Conservation (phyloP, 2,329 filamentous ascomycete genomes). For the Pezicula neosporulosa region DNA sequence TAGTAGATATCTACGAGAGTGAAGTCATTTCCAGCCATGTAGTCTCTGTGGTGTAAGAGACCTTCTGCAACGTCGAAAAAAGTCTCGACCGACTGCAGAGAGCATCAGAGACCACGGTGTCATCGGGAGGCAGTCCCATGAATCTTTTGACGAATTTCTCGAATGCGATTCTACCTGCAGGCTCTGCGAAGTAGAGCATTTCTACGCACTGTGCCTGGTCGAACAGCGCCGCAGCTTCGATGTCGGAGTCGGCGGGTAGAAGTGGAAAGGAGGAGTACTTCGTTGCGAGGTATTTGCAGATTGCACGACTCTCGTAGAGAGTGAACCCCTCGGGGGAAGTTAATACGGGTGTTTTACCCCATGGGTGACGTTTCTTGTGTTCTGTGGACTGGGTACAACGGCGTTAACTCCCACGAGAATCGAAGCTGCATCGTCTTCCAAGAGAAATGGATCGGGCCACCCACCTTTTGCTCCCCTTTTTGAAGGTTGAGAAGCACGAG, state of each 20-base stretch:
- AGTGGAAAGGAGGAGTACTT: constrained; percentile 43
- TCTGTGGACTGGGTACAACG: constrained; percentile 30
- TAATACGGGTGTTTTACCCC: constrained; percentile 38
- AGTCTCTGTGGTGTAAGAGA: constrained; percentile 34
- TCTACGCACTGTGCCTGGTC: constrained; percentile 40
- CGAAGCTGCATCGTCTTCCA: constrained; percentile 14
- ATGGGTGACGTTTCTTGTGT: constrained; percentile 27
- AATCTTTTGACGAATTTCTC: constrained; percentile 43
- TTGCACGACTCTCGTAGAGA: constrained; percentile 43
- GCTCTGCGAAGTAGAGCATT: constrained; percentile 39
- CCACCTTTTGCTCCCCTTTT: constrained; percentile 39
- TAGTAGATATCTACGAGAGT: constrained; percentile 45
- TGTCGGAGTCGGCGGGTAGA: constrained; percentile 34
- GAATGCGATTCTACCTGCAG: constrained; percentile 38
- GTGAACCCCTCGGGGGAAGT: constrained; percentile 37
- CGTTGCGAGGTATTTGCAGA: constrained; percentile 42
- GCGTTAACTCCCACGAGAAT: constrained; percentile 22
- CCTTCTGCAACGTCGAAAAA: constrained; percentile 41
- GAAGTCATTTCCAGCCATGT: constrained; percentile 42
- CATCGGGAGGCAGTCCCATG: constrained; percentile 38
- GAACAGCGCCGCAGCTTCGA: constrained; percentile 38
- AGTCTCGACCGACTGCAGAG: constrained; percentile 32
- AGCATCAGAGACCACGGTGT: constrained; percentile 34
- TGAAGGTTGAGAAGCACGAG: constrained; percentile 33
- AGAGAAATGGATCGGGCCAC: constrained; percentile 11